A percentile compares a stretch with the other conserved stretches of the same genome.
phyloP scores from a whole-genome alignment of 2,329 filamentous ascomycete genomes.

The Ceratocystis albifundus region DNA sequence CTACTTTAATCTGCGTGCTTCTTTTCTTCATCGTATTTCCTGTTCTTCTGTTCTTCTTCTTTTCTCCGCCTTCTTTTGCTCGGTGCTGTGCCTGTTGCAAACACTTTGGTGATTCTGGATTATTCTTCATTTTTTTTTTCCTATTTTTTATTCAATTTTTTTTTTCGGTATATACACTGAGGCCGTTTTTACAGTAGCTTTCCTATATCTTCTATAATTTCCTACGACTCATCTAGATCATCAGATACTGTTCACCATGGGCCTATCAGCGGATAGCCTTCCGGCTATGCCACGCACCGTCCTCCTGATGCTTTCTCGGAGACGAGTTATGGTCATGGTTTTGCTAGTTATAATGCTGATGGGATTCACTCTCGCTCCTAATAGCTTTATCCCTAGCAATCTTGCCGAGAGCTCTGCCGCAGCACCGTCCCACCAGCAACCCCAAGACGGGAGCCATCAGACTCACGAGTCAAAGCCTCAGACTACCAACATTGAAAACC shows the following conservation, averaged over 20 bases:
- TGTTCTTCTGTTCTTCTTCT: neutral
- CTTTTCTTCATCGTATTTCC: slow-evolving; percentile 2
- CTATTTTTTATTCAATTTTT: neutral
- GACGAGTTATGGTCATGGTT: slow-evolving; percentile 18
- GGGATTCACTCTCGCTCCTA: slow-evolving; percentile 18
- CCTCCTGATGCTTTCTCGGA: slow-evolving; percentile 20
- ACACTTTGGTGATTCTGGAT: neutral
- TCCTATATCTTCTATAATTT: neutral
- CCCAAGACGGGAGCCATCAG: neutral
- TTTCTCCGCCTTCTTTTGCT: neutral
- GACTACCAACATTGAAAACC: neutral
- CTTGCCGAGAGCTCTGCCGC: neutral
- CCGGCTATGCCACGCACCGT: slow-evolving; percentile 14
- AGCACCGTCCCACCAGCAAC: slow-evolving; percentile 21
- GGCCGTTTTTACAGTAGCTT: neutral
- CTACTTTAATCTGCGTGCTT: neutral
- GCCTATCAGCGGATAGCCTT: slow-evolving; percentile 13
- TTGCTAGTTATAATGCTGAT: slow-evolving; percentile 21
- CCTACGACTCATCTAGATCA: neutral
- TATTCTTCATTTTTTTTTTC: neutral
- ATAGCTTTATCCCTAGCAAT: slow-evolving; percentile 14
- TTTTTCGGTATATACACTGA: no score
- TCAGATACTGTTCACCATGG: slow-evolving; percentile 9
- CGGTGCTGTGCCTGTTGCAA: neutral
- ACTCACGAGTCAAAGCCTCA: slow-evolving; percentile 6